These are phyloP conservation scores for Rhodotorula sp. DNA, from an alignment of 1,284 basidiomycete genomes.

Conservation along the genomic window DNA sequence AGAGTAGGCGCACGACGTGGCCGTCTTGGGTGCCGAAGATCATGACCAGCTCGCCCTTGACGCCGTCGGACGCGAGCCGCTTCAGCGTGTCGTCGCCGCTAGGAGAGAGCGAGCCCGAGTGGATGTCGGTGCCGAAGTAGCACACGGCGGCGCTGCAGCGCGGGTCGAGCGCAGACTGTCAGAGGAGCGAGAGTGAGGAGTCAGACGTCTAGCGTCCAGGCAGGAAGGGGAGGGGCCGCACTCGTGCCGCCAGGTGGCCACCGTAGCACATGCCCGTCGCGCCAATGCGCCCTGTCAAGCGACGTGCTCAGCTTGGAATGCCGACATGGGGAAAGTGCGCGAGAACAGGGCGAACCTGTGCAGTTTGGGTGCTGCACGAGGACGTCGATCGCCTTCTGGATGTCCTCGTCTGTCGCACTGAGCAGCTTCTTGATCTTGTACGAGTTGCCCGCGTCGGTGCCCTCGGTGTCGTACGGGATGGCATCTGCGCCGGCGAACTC, in stretches of 20 bases:
- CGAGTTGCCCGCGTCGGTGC: slow-evolving; percentile 73
- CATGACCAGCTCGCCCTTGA: slow-evolving; percentile 84
- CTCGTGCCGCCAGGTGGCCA: slow-evolving; percentile 59
- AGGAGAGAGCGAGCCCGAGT: slow-evolving; percentile 43
- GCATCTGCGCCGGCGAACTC: slow-evolving; percentile 81
- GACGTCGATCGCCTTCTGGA: slow-evolving; percentile 47
- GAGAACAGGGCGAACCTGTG: slow-evolving; percentile 52
- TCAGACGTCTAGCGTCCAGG: neutral
- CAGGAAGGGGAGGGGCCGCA: neutral
- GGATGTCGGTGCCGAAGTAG: slow-evolving; percentile 75
- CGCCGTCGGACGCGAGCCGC: slow-evolving; percentile 67
- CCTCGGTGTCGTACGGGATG: slow-evolving; percentile 81
- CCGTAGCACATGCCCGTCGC: slow-evolving; percentile 65
- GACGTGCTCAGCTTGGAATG: neutral
- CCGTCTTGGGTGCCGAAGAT: slow-evolving; percentile 87
- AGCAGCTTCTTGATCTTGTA: slow-evolving; percentile 62
- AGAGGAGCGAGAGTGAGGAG: slow-evolving; percentile 50
- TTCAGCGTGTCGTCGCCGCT: slow-evolving; percentile 78
- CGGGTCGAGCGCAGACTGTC: slow-evolving; percentile 74
- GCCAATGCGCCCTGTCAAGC: slow-evolving; percentile 67
- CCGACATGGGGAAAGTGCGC: too few relatives aligned
- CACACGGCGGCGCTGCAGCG: slow-evolving; percentile 82
- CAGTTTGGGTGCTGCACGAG: slow-evolving; percentile 59
- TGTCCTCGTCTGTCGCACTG: slow-evolving; percentile 36
- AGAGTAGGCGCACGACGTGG: too few relatives aligned